Percentiles rank a stretch among this genome's conserved stretches.
Evolutionary conservation across 2,329 filamentous ascomycete species (phyloP).

Genomic region (Arthroderma sp.): DNA sequence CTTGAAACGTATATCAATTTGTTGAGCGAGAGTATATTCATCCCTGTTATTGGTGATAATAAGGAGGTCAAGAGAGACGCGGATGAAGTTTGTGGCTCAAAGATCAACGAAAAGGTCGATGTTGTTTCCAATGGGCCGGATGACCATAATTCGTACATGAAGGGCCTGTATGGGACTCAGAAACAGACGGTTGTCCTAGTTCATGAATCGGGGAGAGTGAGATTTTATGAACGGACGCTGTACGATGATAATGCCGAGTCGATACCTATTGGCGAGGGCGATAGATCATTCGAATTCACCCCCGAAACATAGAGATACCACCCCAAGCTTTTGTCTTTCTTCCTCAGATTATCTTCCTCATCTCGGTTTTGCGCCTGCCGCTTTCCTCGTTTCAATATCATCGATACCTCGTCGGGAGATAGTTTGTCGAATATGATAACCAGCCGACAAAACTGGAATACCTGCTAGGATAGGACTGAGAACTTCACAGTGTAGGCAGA

Average conservation of each 20-base stretch:
- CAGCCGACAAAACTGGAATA: too few relatives aligned
- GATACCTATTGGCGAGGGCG: slow-evolving; percentile 34
- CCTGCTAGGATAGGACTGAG: too few relatives aligned
- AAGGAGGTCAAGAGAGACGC: slow-evolving; percentile 23
- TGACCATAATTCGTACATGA: slow-evolving; percentile 20
- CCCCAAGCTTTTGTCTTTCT: too few relatives aligned
- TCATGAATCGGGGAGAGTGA: slow-evolving; percentile 40
- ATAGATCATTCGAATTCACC: slow-evolving; percentile 29
- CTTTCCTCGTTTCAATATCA: too few relatives aligned
- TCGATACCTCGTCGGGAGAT: too few relatives aligned
- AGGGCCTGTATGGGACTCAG: slow-evolving; percentile 49
- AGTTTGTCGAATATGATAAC: too few relatives aligned
- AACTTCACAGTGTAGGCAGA: too few relatives aligned
- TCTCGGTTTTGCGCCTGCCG: too few relatives aligned
- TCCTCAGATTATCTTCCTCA: too few relatives aligned
- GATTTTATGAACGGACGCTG: slow-evolving; percentile 50
- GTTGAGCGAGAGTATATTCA: slow-evolving; percentile 47
- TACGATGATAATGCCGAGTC: slow-evolving; percentile 40
- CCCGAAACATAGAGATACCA: slow-evolving; percentile 11
- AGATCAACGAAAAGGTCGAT: slow-evolving; percentile 13
- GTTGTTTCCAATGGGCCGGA: slow-evolving; percentile 14
- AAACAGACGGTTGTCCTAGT: slow-evolving; percentile 51
- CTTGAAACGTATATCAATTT: slow-evolving; percentile 44
- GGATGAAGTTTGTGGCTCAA: slow-evolving; percentile 28
- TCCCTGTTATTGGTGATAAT: slow-evolving; percentile 42